Percentiles rank a stretch among this genome's conserved stretches.
These are phyloP conservation scores for Cerrena zonata DNA, from an alignment of 1,284 basidiomycete species.

Conservation along the genomic window DNA sequence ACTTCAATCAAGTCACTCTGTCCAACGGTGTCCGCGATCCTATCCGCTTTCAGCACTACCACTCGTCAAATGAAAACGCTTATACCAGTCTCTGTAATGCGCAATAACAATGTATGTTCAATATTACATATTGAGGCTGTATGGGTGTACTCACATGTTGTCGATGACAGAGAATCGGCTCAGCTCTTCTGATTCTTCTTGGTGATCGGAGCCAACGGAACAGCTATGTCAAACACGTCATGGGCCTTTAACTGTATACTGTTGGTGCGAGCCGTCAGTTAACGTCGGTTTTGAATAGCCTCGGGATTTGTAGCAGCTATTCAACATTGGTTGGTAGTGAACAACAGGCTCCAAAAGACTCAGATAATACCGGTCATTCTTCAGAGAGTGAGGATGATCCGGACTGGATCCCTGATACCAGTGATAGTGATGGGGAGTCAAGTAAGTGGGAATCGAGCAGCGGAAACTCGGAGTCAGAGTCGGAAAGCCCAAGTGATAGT, in stretches of 20 bases:
- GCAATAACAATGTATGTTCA: not conserved
- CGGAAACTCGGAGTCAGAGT: not conserved
- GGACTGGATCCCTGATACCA: too few species aligned
- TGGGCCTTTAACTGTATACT: not conserved
- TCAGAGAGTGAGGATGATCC: too few species aligned
- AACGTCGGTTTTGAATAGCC: not conserved
- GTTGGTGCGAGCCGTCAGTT: not conserved
- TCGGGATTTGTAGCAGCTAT: not conserved
- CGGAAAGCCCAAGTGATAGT: not conserved
- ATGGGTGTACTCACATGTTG: too few species aligned
- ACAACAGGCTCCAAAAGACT: not conserved
- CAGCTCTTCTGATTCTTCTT: not conserved
- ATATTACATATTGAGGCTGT: not conserved
- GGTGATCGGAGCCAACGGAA: not conserved
- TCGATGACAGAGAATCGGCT: not conserved
- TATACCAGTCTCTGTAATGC: not conserved
- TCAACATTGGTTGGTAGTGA: not conserved
- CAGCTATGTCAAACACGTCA: not conserved
- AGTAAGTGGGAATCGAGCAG: too few species aligned
- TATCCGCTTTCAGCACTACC: not conserved
- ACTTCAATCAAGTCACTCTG: not conserved
- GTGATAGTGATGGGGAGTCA: too few species aligned
- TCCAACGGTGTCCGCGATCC: not conserved
- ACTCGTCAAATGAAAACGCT: not conserved
- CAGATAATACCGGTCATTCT: too few species aligned